phyloP scores from a whole-genome alignment of 2,329 filamentous ascomycete species.

The Ascochyta viciae-villosae region DNA sequence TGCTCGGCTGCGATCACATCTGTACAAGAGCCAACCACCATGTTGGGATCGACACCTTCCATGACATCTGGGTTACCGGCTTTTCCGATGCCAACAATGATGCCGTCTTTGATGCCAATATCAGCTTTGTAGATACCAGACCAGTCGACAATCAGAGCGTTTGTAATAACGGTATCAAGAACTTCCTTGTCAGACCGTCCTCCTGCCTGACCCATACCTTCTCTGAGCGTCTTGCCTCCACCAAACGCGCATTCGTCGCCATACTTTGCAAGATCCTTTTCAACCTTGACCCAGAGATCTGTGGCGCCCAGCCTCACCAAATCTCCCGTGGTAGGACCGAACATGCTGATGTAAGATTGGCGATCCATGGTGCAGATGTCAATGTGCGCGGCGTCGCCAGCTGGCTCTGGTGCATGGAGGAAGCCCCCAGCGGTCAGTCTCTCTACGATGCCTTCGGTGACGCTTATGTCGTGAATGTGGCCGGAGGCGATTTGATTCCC shows the following conservation, averaged over 20 bases:
- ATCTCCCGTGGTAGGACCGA: slow-evolving; percentile 90
- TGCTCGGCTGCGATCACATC: slow-evolving; percentile 92
- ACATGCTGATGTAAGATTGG: slow-evolving; percentile 83
- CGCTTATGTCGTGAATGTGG: slow-evolving; percentile 66
- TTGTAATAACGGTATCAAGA: slow-evolving; percentile 86
- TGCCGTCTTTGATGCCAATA: slow-evolving; percentile 87
- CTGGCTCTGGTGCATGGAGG: slow-evolving; percentile 74
- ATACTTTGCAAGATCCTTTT: slow-evolving; percentile 82
- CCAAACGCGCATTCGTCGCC: slow-evolving; percentile 97
- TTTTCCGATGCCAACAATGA: slow-evolving; percentile 90
- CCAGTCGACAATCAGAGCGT: slow-evolving; percentile 90
- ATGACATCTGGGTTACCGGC: slow-evolving; percentile 97
- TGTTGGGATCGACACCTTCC: slow-evolving; percentile 78
- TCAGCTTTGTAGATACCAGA: slow-evolving; percentile 95
- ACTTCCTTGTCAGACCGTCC: slow-evolving; percentile 75
- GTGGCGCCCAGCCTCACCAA: slow-evolving; percentile 81
- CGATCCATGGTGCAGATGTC: slow-evolving; percentile 75
- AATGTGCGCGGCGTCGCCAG: slow-evolving; percentile 61
- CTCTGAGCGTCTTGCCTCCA: slow-evolving; percentile 89
- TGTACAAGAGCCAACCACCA: slow-evolving; percentile 87
- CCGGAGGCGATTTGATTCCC: slow-evolving; percentile 84
- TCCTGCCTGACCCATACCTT: slow-evolving; percentile 94
- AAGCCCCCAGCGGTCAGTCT: slow-evolving; percentile 77
- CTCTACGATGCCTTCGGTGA: slow-evolving; percentile 70
- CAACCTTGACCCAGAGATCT: slow-evolving; percentile 88